Evolutionary conservation across 148 eudicot genomes (phyloP), one percentile per base, ranked within the genome.

Genomic region (Beta vulgaris): DNA sequence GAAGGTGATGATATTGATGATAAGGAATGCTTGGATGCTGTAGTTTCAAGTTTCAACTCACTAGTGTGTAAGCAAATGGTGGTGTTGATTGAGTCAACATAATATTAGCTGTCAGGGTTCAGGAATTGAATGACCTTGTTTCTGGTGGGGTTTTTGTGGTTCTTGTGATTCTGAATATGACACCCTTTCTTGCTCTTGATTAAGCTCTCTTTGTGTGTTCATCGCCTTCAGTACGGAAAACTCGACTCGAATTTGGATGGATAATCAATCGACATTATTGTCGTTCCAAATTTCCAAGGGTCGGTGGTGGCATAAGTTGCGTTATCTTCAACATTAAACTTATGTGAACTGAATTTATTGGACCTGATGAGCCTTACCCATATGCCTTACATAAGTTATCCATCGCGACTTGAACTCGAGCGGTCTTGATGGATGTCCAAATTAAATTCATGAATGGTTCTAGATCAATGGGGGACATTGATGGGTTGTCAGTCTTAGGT

Each of bases 11-110:
- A 21, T 23, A 34, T 51, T 49, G 25, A 58, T 68, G 79, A 76
- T 76, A 76, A 76, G 79, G 79, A 55, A 76, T 36, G 55, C 44
- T 55, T 76, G 79, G 79, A 68, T 68, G 73, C 35, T 40, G 62
- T 40, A 21, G 72, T 75, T 75, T 75, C 64, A 39, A 67, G 40
- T 34, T 68, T 2, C 44, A 57, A 59, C 31, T 73, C 46, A 36
- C 10, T 3, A 43, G 40, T 18, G 36, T 28, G 15, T n/a, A n/a
- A n/a, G n/a, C n/a, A n/a, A n/a, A n/a, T n/a, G n/a, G n/a, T 23
- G 26, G 18, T 55, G 61, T 35, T 70, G 68, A 64, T 64, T 64
- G 68, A 70, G 74, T 71, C 74, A 71, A 71, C 74, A 71, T 16
- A n/a, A 29, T 55, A 73, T 73, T 73, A 73, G 76, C 67, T 73